Conservation (phyloP, 192 early-diverging fungal genomes). For the Lobosporangium transversale region DNA sequence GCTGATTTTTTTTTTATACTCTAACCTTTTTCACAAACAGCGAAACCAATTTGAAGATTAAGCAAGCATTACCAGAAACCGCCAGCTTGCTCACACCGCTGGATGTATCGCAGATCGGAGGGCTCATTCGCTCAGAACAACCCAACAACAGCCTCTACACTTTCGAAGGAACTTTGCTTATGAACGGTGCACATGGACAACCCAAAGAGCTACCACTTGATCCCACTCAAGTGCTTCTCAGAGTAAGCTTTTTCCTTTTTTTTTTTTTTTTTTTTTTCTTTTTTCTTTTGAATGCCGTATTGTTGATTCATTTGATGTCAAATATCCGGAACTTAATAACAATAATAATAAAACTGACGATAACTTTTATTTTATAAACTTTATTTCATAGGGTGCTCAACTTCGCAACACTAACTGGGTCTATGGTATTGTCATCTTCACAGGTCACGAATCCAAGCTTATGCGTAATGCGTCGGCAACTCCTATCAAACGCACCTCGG, state of each 20-base stretch:
- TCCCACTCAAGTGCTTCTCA: constrained; percentile 91
- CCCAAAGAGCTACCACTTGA: constrained; percentile 83
- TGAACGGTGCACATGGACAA: constrained; percentile 58
- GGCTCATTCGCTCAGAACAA: constrained; percentile 89
- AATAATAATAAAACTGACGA: background rate
- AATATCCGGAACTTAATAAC: background rate
- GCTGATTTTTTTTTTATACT: constrained; percentile 2
- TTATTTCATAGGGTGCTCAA: constrained; percentile 76
- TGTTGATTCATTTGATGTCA: too few species aligned
- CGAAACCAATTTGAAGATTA: constrained; percentile 98
- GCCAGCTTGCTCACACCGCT: constrained; percentile 74
- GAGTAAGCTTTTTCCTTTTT: constrained; percentile 54
- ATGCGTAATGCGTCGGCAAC: constrained; percentile 94
- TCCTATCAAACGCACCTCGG: constrained; percentile 93
- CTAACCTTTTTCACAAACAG: constrained; percentile 43
- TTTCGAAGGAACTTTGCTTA: constrained; percentile 82
- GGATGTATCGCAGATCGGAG: constrained; percentile 68
- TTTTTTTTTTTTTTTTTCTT: background rate
- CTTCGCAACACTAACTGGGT: constrained; percentile 95
- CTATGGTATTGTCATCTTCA: constrained; percentile 94
- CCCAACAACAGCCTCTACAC: constrained; percentile 98
- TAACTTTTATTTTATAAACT: background rate
- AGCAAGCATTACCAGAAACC: constrained; percentile 92
- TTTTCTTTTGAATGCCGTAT: too few species aligned
- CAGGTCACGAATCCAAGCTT: constrained; percentile 97